Evolutionary conservation across 139 green algal species (phyloP).

Genomic region (Coccomyxa sp.): DNA sequence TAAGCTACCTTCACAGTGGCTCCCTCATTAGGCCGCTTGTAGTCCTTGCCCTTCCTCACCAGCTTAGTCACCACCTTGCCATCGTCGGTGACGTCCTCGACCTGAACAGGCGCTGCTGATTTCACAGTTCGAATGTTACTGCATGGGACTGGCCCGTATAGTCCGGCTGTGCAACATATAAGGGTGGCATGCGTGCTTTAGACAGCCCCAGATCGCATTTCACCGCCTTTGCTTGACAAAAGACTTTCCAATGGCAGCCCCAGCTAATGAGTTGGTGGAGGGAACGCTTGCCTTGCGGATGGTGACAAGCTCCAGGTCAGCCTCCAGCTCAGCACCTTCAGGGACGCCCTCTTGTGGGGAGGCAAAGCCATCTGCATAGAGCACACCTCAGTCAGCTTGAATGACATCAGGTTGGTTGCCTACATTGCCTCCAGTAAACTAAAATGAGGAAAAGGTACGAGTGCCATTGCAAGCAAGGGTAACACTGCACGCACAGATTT

Average conservation of each 20-base stretch:
- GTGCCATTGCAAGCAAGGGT: no score
- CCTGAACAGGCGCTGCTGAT: constrained; percentile 46
- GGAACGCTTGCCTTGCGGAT: not conserved
- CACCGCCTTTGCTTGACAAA: no score
- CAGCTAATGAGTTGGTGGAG: no score
- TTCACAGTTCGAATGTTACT: not conserved
- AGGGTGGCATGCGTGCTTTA: no score
- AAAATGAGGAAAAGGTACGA: no score
- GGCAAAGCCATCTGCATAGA: constrained; percentile 59
- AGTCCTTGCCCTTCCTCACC: constrained; percentile 62
- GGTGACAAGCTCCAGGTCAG: constrained; percentile 66
- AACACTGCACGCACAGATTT: no score
- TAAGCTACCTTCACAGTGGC: constrained; percentile 55
- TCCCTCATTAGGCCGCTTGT: constrained; percentile 67
- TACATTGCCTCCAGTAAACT: no score
- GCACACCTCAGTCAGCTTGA: not conserved
- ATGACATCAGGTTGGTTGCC: no score
- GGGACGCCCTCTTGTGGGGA: constrained; percentile 41
- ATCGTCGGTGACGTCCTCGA: constrained; percentile 43
- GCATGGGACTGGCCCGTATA: not conserved
- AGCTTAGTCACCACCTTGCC: constrained; percentile 74
- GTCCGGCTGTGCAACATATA: not conserved
- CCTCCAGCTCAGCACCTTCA: constrained; percentile 51
- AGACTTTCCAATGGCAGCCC: no score
- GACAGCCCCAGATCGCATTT: no score